phyloP scores from a whole-genome alignment of 2,329 filamentous ascomycete species.

The Clarireedia monteithiana region DNA sequence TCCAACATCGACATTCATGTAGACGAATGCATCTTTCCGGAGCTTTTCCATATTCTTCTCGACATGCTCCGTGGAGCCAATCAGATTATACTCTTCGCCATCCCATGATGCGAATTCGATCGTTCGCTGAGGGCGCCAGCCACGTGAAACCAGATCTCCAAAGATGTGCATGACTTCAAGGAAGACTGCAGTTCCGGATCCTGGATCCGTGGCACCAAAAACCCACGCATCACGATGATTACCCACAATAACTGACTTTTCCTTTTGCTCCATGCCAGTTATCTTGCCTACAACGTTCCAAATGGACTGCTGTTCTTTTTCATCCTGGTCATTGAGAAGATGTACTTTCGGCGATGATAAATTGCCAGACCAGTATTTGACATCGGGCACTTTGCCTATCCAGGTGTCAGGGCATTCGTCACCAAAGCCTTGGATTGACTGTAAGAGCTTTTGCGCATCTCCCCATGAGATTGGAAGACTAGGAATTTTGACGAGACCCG shows the following conservation, averaged over 20 bases:
- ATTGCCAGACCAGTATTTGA: conserved; percentile 84
- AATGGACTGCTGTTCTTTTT: conserved; percentile 72
- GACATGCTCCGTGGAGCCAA: conserved; percentile 91
- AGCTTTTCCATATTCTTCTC: conserved; percentile 73
- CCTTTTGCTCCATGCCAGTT: conserved; percentile 70
- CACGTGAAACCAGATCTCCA: conserved; percentile 64
- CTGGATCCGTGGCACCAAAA: conserved; percentile 78
- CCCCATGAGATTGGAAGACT: conserved; percentile 86
- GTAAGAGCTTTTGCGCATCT: conserved; percentile 73
- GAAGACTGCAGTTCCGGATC: conserved; percentile 84
- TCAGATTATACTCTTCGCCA: conserved; percentile 83
- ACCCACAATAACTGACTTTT: conserved; percentile 81
- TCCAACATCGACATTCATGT: conserved; percentile 84
- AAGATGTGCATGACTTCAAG: conserved; percentile 83
- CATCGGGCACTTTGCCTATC: conserved; percentile 68
- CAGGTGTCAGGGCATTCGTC: conserved; percentile 60
- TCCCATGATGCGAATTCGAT: conserved; percentile 98
- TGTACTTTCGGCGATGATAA: conserved; percentile 67
- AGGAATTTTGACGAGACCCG: conserved; percentile 73
- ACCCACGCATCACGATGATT: conserved; percentile 93
- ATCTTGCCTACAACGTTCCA: conserved; percentile 89
- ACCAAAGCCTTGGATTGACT: conserved; percentile 69
- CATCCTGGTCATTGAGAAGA: conserved; percentile 81
- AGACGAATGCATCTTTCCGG: conserved; percentile 69
- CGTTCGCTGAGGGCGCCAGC: conserved; percentile 87